Evolutionary conservation across 2,329 filamentous ascomycete species (phyloP).

Genomic region (Cladosporium sphaerospermum): DNA sequence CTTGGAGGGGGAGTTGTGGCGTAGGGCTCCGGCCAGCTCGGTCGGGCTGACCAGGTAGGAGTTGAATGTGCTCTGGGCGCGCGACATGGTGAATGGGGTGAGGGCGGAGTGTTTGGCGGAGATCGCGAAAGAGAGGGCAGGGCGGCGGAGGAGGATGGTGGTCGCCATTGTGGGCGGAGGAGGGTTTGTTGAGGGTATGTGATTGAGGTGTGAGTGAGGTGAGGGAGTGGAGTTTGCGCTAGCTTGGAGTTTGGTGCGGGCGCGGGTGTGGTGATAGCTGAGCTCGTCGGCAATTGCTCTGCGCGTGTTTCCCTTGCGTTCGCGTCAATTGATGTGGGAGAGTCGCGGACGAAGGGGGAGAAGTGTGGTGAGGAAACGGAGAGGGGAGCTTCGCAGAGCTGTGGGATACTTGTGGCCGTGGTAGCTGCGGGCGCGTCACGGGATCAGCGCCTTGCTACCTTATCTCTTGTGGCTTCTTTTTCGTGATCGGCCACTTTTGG

Average conservation of each 20-base stretch:
- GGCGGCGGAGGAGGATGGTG: constrained; percentile 13
- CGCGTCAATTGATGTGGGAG: not conserved
- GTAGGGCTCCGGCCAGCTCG: constrained; percentile 74
- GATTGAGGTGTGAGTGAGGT: not conserved
- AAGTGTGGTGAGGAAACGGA: not conserved
- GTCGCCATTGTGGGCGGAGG: constrained; percentile 14
- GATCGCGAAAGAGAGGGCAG: constrained; percentile 2
- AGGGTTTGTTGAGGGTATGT: not conserved
- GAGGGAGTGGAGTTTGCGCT: constrained; percentile 5
- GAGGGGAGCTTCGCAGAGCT: not conserved
- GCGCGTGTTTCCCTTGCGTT: not conserved
- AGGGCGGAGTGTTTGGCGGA: constrained; percentile 16
- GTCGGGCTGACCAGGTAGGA: constrained; percentile 82
- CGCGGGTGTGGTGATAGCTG: constrained; percentile 2
- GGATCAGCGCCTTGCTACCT: too few species aligned
- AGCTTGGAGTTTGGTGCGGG: constrained; percentile 1
- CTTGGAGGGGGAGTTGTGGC: constrained; percentile 71
- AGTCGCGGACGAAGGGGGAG: not conserved
- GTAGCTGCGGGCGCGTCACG: too few species aligned
- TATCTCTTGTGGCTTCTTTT: too few species aligned
- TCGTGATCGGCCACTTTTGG: too few species aligned
- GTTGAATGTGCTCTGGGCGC: constrained; percentile 49
- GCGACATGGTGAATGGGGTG: constrained; percentile 25
- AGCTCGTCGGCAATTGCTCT: not conserved
- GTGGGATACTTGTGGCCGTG: not conserved